Base-by-base conservation (phyloP, 352 stramenopile genomes). In the Globisporangium heterothallicum region DNA sequence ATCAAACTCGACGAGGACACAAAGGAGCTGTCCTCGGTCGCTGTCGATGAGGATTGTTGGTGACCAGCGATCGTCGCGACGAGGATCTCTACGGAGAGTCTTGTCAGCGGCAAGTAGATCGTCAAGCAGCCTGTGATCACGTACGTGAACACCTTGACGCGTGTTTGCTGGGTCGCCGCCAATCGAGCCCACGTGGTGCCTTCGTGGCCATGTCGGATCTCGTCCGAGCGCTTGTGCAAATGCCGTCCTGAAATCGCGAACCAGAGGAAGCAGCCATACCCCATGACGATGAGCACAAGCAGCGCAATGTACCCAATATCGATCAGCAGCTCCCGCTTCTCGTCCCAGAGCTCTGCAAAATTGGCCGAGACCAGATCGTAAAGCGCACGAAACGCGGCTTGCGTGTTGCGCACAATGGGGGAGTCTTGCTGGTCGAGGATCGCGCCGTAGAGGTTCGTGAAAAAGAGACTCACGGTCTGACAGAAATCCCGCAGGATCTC, bases 401-500 rank as follows among this genome's bases (percentile, higher is more conserved):
- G 36, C 6, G 65, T 64, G 6, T 22, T 52, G n/a, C 35, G 59
- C 0, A 66, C 4, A 4, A 42, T 38, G 18, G 18, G 47, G 19
- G 54, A 52, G 14, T 67, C 41, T 12, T 64, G 54, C 19, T 72
- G 51, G 2, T 66, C 47, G 3, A 72, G 30, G 7, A 72, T 48
- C 9, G 62, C 43, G 21, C 29, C 58, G 42, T 78, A 75, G 26
- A 81, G 42, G 6, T 65, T 64, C 14, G 57, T 60, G 60, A 81
- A 75, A 27, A 81, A 72, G 6, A 81, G 53, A 14, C 65, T 67
- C 2, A 68, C 55, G 0, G 65, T 74, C 44, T 78, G 68, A n/a
- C 63, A 63, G 34, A 76, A 81, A 19, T 81, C 70, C 3, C 70
- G 67, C n/a, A 64, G 38, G 22, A 81, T 78, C 18, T 76, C 70